Evolutionary conservation across 2,329 filamentous ascomycete species (phyloP).

Genomic region (Cladophialophora bantiana): DNA sequence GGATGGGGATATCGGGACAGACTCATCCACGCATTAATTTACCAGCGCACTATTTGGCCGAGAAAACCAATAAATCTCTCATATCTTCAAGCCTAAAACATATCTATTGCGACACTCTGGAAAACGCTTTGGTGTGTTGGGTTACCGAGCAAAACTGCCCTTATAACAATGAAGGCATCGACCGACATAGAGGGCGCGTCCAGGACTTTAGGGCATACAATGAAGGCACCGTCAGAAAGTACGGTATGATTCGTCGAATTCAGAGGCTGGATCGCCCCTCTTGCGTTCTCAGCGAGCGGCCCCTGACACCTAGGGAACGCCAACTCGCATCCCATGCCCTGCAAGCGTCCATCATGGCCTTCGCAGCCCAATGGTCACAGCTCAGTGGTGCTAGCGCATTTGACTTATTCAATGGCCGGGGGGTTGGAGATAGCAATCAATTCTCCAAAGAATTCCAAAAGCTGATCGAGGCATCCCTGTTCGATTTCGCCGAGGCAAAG

Average conservation of each 20-base stretch:
- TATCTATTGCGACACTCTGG: constrained; percentile 27
- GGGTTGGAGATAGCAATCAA: background rate
- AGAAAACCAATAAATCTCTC: constrained; percentile 17
- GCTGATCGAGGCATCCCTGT: constrained; percentile 8
- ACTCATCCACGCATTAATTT: no score
- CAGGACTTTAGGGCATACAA: background rate
- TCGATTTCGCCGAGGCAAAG: constrained; percentile 5
- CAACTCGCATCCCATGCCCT: constrained; percentile 9
- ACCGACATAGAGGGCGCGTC: background rate
- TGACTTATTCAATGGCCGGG: constrained; percentile 4
- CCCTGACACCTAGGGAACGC: constrained; percentile 5
- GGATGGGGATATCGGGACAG: no score
- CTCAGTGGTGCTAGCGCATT: constrained; percentile 1
- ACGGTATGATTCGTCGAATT: constrained; percentile 20
- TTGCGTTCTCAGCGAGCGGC: constrained; percentile 9
- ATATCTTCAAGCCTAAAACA: constrained; percentile 15
- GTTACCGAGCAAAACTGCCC: constrained; percentile 37
- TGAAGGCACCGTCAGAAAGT: background rate
- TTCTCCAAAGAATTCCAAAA: background rate
- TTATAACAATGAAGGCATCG: constrained; percentile 43
- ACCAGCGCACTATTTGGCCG: background rate
- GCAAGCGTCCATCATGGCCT: constrained; percentile 19
- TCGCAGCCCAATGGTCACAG: constrained; percentile 19
- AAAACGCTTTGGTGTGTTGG: constrained; percentile 28
- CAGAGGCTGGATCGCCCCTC: constrained; percentile 12